Conservation (phyloP, 371 early-diverging fungal species). For the Rozella allomycis region DNA sequence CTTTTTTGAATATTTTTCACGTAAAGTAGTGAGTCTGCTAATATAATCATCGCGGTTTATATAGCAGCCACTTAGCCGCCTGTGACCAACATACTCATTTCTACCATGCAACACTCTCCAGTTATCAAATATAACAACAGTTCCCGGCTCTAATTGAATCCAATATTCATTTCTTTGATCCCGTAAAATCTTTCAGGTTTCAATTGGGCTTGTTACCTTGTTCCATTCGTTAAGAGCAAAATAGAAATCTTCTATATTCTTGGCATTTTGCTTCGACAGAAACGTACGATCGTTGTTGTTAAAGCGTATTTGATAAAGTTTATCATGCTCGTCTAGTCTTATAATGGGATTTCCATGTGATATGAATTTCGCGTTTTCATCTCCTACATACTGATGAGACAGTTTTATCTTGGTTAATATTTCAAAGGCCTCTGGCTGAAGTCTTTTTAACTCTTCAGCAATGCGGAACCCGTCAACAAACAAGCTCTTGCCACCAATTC, state of each 20-base stretch:
- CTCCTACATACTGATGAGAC: constrained; percentile 64
- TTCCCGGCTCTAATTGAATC: constrained; percentile 46
- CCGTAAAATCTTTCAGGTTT: constrained; percentile 26
- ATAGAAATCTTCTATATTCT: constrained; percentile 39
- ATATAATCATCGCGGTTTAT: constrained; percentile 59
- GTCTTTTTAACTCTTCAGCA: constrained; percentile 34
- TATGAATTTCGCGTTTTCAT: constrained; percentile 36
- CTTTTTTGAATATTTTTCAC: too few relatives aligned
- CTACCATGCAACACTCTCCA: constrained; percentile 72
- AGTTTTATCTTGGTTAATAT: constrained; percentile 32
- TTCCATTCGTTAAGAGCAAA: constrained; percentile 48
- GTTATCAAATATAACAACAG: constrained; percentile 56
- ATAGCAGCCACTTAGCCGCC: constrained; percentile 56
- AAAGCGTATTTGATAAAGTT: constrained; percentile 50
- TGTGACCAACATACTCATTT: constrained; percentile 44
- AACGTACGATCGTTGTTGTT: constrained; percentile 68
- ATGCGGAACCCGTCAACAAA: constrained; percentile 64
- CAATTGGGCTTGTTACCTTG: too few relatives aligned
- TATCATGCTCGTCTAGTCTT: too few relatives aligned
- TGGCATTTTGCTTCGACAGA: constrained; percentile 17
- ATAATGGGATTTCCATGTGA: neutral
- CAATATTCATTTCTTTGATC: constrained; percentile 36
- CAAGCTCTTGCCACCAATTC: constrained; percentile 52
- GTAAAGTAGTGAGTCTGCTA: constrained; percentile 24
- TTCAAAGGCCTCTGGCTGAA: constrained; percentile 36